phyloP scores from a whole-genome alignment of 345 rosid species.

The Theobroma cacao region DNA sequence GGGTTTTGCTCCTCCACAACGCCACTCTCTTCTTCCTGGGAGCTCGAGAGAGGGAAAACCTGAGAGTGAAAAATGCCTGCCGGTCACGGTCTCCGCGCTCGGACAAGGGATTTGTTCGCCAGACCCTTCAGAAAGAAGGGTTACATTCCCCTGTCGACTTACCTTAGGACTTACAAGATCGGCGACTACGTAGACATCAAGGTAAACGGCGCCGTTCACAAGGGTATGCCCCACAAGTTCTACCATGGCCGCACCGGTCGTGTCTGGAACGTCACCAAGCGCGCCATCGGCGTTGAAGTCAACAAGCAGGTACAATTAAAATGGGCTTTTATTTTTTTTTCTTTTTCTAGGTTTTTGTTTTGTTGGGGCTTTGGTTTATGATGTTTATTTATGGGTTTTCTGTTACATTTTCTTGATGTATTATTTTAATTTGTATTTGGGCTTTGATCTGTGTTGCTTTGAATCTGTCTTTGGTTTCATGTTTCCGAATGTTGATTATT shows the following conservation, averaged over 20 bases:
- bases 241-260: conserved; percentile 83
- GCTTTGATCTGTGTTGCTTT: not conserved
- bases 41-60: not conserved
- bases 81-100: conserved; percentile 62
- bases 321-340: not conserved
- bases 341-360: not conserved
- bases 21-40: not conserved
- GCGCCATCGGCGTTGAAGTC: conserved; percentile 74
- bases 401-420: not conserved
- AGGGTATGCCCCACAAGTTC: conserved; percentile 87
- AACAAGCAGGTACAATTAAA: conserved; percentile 55
- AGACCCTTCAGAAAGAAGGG: conserved; percentile 83
- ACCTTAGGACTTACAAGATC: conserved; percentile 61
- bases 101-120: conserved; percentile 66
- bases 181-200: conserved; percentile 67
- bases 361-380: not conserved
- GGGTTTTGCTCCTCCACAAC: not conserved
- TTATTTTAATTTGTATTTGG: not conserved
- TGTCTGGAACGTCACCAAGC: conserved; percentile 81
- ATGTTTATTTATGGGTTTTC: not conserved
- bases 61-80: conserved; percentile 52
- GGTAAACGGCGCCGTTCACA: conserved; percentile 77
- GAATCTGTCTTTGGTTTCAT: not conserved
- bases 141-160: conserved; percentile 63
- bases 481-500: not conserved